A percentile compares a stretch with the other conserved stretches of the same genome.
phyloP scores from a whole-genome alignment of 2,329 filamentous ascomycete genomes.

The Davidsoniella eucalypti region DNA sequence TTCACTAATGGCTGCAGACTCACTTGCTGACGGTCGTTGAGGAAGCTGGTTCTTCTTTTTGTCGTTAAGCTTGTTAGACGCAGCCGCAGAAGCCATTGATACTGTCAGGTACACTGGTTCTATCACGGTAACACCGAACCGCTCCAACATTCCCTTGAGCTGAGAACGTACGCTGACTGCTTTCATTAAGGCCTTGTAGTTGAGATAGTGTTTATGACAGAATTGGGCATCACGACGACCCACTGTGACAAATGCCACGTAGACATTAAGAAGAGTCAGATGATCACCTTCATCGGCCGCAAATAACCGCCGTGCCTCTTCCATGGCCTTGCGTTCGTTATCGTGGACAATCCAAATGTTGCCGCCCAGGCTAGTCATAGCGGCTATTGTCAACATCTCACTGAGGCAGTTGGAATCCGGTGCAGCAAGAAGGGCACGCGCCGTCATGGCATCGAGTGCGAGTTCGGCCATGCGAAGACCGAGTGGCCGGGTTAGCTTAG shows the following conservation, averaged over 20 bases:
- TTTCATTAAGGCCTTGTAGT: conserved; percentile 67
- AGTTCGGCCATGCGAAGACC: conserved; percentile 85
- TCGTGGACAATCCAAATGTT: conserved; percentile 65
- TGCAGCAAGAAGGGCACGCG: conserved; percentile 66
- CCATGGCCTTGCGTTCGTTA: conserved; percentile 57
- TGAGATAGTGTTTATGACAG: conserved; percentile 73
- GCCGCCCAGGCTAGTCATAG: conserved; percentile 70
- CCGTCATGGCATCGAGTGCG: conserved; percentile 90
- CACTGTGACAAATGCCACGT: conserved; percentile 68
- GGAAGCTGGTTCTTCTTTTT: background rate
- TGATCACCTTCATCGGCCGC: conserved; percentile 90
- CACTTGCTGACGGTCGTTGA: conserved; percentile 14
- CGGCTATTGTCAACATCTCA: conserved; percentile 80
- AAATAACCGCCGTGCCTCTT: conserved; percentile 63
- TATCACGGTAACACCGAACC: conserved; percentile 57
- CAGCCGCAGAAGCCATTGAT: conserved; percentile 15
- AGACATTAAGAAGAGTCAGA: conserved; percentile 83
- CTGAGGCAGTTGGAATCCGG: conserved; percentile 59
- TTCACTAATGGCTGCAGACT: conserved; percentile 33
- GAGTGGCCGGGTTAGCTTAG: conserved; percentile 77
- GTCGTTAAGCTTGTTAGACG: background rate
- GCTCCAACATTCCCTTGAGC: conserved; percentile 70
- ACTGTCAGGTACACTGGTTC: conserved; percentile 32
- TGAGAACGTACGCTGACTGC: conserved; percentile 79
- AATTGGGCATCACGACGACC: conserved; percentile 73